Base-by-base conservation (phyloP, 2,329 filamentous ascomycete genomes). In the Sclerotinia subarctica region DNA sequence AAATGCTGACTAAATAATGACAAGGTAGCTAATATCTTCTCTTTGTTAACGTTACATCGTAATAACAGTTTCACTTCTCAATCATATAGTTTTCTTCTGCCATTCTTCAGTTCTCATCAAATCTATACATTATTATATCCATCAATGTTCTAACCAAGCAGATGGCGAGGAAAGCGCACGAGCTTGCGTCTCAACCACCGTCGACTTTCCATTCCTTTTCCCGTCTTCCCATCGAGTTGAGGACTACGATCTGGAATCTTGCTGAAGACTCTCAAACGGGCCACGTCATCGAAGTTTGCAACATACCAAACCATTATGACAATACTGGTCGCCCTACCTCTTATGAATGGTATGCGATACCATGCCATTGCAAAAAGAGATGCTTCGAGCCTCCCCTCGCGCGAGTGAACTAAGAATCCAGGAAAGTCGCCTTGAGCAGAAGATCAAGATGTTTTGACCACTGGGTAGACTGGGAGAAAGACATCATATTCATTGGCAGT, bases 251-350 rank as follows among this genome's bases (percentile, higher is more conserved):
- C 24, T 67, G 54, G 47, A 35, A 60, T 8, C 7, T n/a, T 42
- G 46, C 44, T 21, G 59, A 63, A 38, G 29, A 51, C 8, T 51
- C 19, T 4, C n/a, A 11, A 6, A 15, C 46, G 8, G 56, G 24
- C 10, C 65, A 38, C 11, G 32, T 63, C 35, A 54, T 67, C 10
- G 65, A 67, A 63, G 56, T 67, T 3, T 53, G 26, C 65, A 67
- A 67, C 15, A 24, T 32, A 67, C 65, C 57, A 17, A 38, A 63
- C 42, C 26, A n/a, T 38, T 44, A 52, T 15, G 26, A 24, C 10
- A 17, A 5, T 10, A 13, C 24, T 24, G 46, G 56, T 21, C 13
- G 17, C 6, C 47, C 49, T 6, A 44, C 29, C 13, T 67, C 65
- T 29, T 67, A 63, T 42, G 38, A 38, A 44, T 67, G 65, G 65